These are phyloP conservation scores for Alternaria longipes DNA, from an alignment of 2,329 filamentous ascomycete genomes.

Conservation along the genomic window DNA sequence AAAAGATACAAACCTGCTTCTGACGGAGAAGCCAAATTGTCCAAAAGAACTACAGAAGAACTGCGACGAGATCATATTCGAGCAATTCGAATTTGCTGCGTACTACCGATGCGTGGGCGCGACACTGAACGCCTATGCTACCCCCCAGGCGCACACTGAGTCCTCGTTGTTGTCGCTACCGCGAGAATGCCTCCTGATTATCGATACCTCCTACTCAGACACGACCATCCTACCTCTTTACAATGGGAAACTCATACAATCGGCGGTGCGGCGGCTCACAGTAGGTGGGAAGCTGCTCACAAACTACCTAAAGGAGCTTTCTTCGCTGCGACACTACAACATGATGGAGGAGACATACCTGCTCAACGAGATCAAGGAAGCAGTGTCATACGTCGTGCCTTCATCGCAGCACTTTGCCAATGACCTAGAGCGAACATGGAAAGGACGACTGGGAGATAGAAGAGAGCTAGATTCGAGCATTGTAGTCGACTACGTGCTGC, in stretches of 20 bases:
- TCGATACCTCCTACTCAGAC: constrained; percentile 93
- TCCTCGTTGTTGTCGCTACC: constrained; percentile 61
- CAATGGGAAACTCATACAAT: constrained; percentile 79
- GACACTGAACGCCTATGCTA: constrained; percentile 80
- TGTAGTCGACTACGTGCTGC: constrained; percentile 90
- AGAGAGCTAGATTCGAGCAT: constrained; percentile 65
- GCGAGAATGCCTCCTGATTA: constrained; percentile 82
- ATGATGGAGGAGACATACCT: constrained; percentile 94
- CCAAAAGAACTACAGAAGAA: constrained; percentile 84
- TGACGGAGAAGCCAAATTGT: constrained; percentile 87
- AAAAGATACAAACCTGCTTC: constrained; percentile 79
- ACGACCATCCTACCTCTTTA: constrained; percentile 90
- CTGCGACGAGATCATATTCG: constrained; percentile 96
- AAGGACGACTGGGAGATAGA: constrained; percentile 65
- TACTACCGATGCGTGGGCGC: constrained; percentile 81
- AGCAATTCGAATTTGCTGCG: constrained; percentile 91
- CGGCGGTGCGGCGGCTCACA: constrained; percentile 83
- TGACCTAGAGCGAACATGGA: constrained; percentile 87
- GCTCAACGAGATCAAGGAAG: constrained; percentile 95
- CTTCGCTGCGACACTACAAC: constrained; percentile 92
- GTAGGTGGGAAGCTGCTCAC: constrained; percentile 93
- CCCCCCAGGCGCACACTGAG: constrained; percentile 43
- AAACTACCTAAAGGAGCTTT: constrained; percentile 87
- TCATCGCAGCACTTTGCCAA: constrained; percentile 68
- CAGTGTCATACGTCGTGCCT: constrained; percentile 80